These are phyloP conservation scores for Aspergillus puulaauensis DNA, from an alignment of 2,329 filamentous ascomycete species.

Conservation along the genomic window DNA sequence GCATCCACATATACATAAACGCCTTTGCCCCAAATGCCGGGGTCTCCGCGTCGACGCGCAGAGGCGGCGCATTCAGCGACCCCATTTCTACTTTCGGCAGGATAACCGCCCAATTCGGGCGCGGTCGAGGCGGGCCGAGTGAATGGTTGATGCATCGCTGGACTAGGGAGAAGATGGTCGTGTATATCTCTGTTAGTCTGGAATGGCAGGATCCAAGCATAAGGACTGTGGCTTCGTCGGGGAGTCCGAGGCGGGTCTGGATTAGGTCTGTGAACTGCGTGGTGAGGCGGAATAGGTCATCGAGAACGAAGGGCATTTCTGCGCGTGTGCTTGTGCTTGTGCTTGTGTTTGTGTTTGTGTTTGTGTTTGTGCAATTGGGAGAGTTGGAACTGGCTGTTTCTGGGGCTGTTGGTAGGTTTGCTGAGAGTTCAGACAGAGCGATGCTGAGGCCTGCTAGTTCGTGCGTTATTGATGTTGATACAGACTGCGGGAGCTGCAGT, in stretches of 20 bases:
- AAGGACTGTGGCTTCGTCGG: not conserved
- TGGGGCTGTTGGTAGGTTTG: not conserved
- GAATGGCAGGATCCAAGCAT: not conserved
- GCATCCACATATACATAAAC: not conserved
- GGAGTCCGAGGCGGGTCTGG: not conserved
- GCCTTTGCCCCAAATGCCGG: not conserved
- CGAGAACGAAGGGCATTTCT: not conserved
- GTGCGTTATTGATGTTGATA: not conserved
- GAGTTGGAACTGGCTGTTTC: no score
- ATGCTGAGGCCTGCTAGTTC: not conserved
- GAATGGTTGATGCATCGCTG: not conserved
- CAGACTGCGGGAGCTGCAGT: not conserved
- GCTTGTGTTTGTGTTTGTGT: no score
- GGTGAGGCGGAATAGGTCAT: not conserved
- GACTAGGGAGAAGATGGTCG: not conserved
- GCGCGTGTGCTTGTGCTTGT: not conserved
- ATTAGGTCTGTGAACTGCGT: not conserved
- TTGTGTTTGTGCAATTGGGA: no score
- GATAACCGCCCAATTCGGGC: not conserved
- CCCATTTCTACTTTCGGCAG: not conserved
- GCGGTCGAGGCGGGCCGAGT: no score
- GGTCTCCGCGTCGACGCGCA: not conserved
- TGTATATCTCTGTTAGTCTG: not conserved
- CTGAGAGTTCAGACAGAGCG: not conserved
- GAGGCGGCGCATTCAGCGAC: not conserved